Conservation (phyloP, 2,329 filamentous ascomycete species). For the Grosmannia serpens region DNA sequence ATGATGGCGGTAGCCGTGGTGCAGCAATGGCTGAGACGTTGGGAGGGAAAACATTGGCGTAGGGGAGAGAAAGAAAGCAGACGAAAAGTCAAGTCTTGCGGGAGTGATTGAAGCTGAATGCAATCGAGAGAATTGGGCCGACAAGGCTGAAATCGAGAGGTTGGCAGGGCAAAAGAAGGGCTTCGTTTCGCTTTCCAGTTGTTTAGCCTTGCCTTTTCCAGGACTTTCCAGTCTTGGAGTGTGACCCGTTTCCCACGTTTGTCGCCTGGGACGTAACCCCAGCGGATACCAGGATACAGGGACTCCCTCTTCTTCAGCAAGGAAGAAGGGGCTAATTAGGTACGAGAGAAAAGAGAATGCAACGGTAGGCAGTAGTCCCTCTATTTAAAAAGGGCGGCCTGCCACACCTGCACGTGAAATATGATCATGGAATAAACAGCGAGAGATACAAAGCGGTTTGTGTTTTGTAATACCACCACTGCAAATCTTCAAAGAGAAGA, state of each 20-base stretch:
- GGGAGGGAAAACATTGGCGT: slow-evolving; percentile 23
- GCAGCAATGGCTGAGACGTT: slow-evolving; percentile 19
- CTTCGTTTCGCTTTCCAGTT: not conserved
- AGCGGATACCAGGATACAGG: not conserved
- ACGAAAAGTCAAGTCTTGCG: not conserved
- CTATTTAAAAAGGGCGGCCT: not conserved
- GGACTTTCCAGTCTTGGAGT: not conserved
- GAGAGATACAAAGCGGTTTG: not conserved
- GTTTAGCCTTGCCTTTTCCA: not conserved
- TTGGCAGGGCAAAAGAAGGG: not conserved
- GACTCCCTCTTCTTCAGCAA: not conserved
- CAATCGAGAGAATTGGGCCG: not conserved
- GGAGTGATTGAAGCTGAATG: not conserved
- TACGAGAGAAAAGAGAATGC: not conserved
- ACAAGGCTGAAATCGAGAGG: not conserved
- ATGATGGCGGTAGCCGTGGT: slow-evolving; percentile 51
- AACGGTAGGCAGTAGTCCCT: not conserved
- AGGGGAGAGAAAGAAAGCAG: slow-evolving; percentile 4
- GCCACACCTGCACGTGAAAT: not conserved
- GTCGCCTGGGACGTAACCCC: not conserved
- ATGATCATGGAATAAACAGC: not conserved
- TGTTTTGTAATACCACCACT: not conserved
- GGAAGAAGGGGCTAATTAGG: not conserved
- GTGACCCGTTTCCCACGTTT: not conserved
- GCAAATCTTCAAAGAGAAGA: not conserved